Percentiles rank a stretch among this genome's conserved stretches.
phyloP scores from a whole-genome alignment of 2,329 filamentous ascomycete genomes.

The Passalora sequoiae region DNA sequence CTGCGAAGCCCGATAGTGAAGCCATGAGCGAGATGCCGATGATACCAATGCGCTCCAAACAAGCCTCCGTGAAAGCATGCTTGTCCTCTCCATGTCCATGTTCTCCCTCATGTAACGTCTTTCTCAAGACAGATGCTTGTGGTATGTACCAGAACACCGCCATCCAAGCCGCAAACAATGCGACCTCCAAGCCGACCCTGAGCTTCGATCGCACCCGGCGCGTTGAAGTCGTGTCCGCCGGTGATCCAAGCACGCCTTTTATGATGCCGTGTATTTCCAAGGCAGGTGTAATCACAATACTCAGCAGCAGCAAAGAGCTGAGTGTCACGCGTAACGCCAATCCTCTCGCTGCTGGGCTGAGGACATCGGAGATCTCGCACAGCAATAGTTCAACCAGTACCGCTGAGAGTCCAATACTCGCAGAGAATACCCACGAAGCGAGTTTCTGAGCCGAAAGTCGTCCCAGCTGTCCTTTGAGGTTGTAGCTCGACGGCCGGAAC shows the following conservation, averaged over 20 bases:
- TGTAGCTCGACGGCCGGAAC: conserved; percentile 34
- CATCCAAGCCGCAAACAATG: conserved; percentile 64
- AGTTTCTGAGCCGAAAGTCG: conserved; percentile 35
- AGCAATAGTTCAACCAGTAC: conserved; percentile 76
- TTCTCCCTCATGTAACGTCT: conserved; percentile 40
- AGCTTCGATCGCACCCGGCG: conserved; percentile 53
- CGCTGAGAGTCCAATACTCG: conserved; percentile 69
- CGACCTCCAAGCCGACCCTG: conserved; percentile 47
- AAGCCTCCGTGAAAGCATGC: conserved; percentile 51
- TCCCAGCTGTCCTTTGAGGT: conserved; percentile 16
- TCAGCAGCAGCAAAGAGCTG: conserved; percentile 63
- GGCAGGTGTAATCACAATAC: conserved; percentile 71
- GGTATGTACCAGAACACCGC: conserved; percentile 63
- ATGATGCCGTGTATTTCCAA: conserved; percentile 60
- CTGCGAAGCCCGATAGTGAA: conserved; percentile 79
- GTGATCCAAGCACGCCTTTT: conserved; percentile 51
- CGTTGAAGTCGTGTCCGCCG: conserved; percentile 59
- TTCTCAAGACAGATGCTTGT: conserved; percentile 33
- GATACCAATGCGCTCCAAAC: conserved; percentile 65
- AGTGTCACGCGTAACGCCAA: conserved; percentile 66
- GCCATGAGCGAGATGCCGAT: conserved; percentile 85
- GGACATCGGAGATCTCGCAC: conserved; percentile 73
- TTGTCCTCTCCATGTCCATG: conserved; percentile 31
- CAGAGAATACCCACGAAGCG: conserved; percentile 59
- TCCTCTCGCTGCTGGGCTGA: conserved; percentile 62